Base-by-base conservation (phyloP, 495 filamentous ascomycete species). In the Penicillium coffeae region DNA sequence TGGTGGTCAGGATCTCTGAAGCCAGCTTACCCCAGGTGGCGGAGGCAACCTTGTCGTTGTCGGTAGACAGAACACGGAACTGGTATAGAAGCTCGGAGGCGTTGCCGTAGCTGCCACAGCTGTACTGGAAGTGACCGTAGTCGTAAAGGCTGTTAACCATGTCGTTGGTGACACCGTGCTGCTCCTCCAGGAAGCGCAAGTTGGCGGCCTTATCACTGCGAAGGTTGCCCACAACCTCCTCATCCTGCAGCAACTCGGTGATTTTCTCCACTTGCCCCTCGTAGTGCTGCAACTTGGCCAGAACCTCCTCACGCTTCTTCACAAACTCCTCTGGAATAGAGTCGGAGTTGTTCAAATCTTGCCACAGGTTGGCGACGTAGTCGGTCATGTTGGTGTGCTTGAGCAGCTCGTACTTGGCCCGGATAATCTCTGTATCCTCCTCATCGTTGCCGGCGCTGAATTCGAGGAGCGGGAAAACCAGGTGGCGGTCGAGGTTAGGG, bases 301-400 rank as follows among this genome's bases (percentile, higher is more conserved):
- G 76, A 52, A 96, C 90, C 67, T 90, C 87, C 64, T 96, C 87
- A 54, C 87, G 80, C 82, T 88, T 91, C 64, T 86, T 85, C 48
- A 81, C 75, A 64, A 90, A 96, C 67, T 97, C 90, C 45, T 85
- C 78, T 18, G 93, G 90, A 42, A 86, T 73, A 38, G 88, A 76
- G 35, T 88, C 79, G 47, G 87, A 80, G 55, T 86, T 76, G 70
- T 96, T 81, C 54, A 98, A 81, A 64, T 95, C 84, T 63, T 84
- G 79, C 75, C 94, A 88, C 59, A 98, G 74, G 52, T 84, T 84
- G 54, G 89, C 89, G 34, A 96, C 88, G 66, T 94, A 98, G 69
- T 97, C 93, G 57, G 83, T 89, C 93, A 98, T 98, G 76, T 97
- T 94, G 47, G 93, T 95, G 66, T 86, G 81, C 78, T 95, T 92